Percentiles rank a stretch among this genome's conserved stretches.
Evolutionary conservation across 768 basidiomycete species (phyloP).

Genomic region (Mycena sanguinolenta): DNA sequence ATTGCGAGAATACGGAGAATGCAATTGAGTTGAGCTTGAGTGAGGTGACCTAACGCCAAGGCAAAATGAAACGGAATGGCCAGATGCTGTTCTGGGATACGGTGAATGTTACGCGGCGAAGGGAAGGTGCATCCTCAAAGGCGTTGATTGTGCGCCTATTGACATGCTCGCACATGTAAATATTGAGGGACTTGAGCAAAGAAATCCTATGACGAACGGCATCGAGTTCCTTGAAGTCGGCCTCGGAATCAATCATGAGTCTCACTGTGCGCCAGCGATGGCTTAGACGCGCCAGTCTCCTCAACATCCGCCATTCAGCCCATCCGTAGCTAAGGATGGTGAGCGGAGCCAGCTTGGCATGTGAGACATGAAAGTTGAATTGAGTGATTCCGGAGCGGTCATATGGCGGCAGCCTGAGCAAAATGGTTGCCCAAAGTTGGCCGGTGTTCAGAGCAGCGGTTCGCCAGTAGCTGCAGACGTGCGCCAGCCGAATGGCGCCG

Average conservation of each 20-base stretch:
- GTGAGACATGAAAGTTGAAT: background rate
- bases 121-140: conserved; percentile 26
- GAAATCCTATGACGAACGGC: conserved; percentile 5
- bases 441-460: background rate
- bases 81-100: background rate
- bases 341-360: conserved; percentile 9
- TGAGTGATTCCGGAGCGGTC: background rate
- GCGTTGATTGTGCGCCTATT: conserved; percentile 5
- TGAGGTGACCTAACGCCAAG: conserved; percentile 31
- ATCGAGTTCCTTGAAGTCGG: conserved; percentile 5
- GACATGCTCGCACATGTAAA: background rate
- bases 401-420: conserved; percentile 30
- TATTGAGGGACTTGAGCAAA: conserved; percentile 13
- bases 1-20: conserved; percentile 26
- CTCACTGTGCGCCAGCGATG: conserved; percentile 20
- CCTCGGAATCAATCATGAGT: background rate
- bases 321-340: conserved; percentile 1
- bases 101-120: conserved; percentile 17
- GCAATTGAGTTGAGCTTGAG: conserved; percentile 21
- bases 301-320: background rate
- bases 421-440: conserved; percentile 26
- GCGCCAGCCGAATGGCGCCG: conserved; percentile 9
- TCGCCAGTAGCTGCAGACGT: conserved; percentile 32
- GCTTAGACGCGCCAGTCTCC: conserved; percentile 6
- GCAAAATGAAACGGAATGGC: conserved; percentile 23